Percentiles rank a stretch among this genome's conserved stretches.
phyloP scores from a whole-genome alignment of 2,329 filamentous ascomycete genomes.

The Raffaelea arxii region DNA sequence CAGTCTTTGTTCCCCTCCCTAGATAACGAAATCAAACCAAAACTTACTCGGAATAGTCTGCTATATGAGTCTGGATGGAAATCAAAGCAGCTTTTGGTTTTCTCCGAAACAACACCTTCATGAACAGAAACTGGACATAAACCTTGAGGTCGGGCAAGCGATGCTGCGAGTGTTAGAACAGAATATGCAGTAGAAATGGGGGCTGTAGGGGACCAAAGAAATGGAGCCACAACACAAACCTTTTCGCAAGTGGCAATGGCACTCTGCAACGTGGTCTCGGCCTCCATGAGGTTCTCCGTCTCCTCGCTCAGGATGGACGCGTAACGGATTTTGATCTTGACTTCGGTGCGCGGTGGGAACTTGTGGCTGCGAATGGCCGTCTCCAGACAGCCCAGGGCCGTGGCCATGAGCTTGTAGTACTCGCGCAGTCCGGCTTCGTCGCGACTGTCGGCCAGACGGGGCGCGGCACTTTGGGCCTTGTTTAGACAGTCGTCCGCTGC shows the following conservation, averaged over 20 bases:
- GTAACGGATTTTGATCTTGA: slow-evolving; percentile 59
- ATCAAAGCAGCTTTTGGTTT: slow-evolving; percentile 66
- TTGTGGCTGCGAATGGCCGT: slow-evolving; percentile 53
- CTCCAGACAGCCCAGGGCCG: slow-evolving; percentile 63
- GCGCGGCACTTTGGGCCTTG: slow-evolving; percentile 50
- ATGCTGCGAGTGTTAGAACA: too few relatives aligned
- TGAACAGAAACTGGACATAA: slow-evolving; percentile 64
- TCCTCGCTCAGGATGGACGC: slow-evolving; percentile 63
- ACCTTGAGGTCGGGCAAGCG: slow-evolving; percentile 61
- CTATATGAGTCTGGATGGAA: slow-evolving; percentile 57
- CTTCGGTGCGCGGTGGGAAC: slow-evolving; percentile 56
- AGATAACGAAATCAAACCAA: background rate
- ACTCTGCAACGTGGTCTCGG: slow-evolving; percentile 62
- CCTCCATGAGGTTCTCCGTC: slow-evolving; percentile 65
- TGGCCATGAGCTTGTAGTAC: slow-evolving; percentile 64
- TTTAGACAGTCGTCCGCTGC: slow-evolving; percentile 67
- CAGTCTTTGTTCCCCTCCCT: too few relatives aligned
- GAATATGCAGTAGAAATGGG: too few relatives aligned
- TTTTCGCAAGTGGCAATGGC: slow-evolving; percentile 61
- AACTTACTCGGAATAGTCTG: slow-evolving; percentile 55
- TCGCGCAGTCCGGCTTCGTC: slow-evolving; percentile 45
- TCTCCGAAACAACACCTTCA: slow-evolving; percentile 60
- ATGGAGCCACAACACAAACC: slow-evolving; percentile 31
- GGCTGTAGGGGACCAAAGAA: too few relatives aligned
- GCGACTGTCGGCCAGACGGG: slow-evolving; percentile 37